Conservation (phyloP, 306 rosid genomes). For the Cicer chorassanicum region DNA sequence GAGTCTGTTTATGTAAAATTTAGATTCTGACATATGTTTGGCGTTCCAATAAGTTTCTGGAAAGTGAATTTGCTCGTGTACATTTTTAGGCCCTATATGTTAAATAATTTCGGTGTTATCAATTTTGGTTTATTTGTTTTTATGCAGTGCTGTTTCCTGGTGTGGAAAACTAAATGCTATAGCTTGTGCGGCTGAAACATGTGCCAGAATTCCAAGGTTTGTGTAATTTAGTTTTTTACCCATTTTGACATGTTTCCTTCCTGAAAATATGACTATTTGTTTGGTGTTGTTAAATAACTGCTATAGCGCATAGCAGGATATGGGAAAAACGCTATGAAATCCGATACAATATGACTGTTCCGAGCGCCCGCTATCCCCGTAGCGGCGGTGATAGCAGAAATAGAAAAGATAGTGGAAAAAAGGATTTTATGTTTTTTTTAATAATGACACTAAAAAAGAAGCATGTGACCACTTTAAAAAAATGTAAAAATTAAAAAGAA, state of each 20-base stretch:
- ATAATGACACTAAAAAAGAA: too few species aligned
- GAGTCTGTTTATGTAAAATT: slow-evolving; percentile 7
- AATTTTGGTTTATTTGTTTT: slow-evolving; percentile 31
- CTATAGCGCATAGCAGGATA: too few species aligned
- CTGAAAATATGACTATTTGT: not conserved
- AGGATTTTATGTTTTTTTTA: too few species aligned
- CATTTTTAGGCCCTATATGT: slow-evolving; percentile 6
- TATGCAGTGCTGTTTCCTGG: slow-evolving; percentile 94
- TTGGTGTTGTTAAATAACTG: too few species aligned
- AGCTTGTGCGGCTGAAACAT: slow-evolving; percentile 97
- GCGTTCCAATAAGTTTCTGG: not conserved
- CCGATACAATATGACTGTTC: too few species aligned
- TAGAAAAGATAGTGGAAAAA: too few species aligned
- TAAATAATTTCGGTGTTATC: not conserved
- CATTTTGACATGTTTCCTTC: slow-evolving; percentile 9
- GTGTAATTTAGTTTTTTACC: slow-evolving; percentile 33
- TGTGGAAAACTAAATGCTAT: slow-evolving; percentile 97
- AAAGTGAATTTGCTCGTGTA: not conserved
- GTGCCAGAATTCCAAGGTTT: slow-evolving; percentile 98
- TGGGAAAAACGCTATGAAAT: too few species aligned
- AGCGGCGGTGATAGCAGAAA: too few species aligned
- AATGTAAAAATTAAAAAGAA: too few species aligned
- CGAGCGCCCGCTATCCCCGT: too few species aligned
- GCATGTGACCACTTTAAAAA: too few species aligned
- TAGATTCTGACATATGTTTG: slow-evolving; percentile 19